phyloP scores from a whole-genome alignment of 2,329 filamentous ascomycete species.

The Botrytis pseudocinerea region DNA sequence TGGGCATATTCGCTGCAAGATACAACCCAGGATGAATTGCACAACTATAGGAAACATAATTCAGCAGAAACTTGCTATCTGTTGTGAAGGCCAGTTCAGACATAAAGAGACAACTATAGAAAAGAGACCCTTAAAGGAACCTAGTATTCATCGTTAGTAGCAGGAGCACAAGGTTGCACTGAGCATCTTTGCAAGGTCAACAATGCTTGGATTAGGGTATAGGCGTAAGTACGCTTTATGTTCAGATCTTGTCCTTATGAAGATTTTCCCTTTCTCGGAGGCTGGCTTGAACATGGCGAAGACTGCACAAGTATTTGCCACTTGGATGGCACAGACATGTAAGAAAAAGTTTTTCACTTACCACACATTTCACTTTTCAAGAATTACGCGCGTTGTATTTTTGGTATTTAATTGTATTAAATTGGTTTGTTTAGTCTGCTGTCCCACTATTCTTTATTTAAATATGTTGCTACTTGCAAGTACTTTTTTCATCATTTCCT shows the following conservation, averaged over 20 bases:
- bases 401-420: not conserved
- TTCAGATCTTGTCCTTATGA: not conserved
- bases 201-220: not conserved
- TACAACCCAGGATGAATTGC: not conserved
- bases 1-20: not conserved
- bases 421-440: not conserved
- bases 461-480: not conserved
- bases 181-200: not conserved
- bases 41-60: not conserved
- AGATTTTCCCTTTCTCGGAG: accelerated
- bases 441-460: not conserved
- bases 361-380: not conserved
- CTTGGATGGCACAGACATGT: not conserved
- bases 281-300: no score
- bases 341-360: no score
- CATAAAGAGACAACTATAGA: not conserved
- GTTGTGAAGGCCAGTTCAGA: not conserved
- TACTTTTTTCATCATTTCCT: not conserved
- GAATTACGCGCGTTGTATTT: not conserved
- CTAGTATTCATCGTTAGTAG: not conserved
- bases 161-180: accelerated
- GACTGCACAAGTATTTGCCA: not conserved
- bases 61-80: accelerated
- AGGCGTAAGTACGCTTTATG: not conserved
- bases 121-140: not conserved